Conservation (phyloP, 441 rosid species). For the Codiaeum variegatum region DNA sequence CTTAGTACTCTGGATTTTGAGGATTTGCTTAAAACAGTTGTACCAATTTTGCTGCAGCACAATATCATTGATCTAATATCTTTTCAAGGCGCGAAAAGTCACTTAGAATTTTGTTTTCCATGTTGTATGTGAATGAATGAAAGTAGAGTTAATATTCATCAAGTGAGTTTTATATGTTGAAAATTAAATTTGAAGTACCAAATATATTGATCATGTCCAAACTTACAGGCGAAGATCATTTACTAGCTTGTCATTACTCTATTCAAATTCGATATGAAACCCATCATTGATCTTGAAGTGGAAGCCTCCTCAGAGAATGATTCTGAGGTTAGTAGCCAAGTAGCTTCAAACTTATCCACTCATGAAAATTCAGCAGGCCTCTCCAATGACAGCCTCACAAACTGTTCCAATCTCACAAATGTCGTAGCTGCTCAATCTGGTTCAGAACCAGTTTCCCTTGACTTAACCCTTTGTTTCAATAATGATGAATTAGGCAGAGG, state of each 20-base stretch:
- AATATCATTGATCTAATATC: background rate
- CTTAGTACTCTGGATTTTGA: background rate
- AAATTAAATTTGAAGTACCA: background rate
- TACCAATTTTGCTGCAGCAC: too few species aligned
- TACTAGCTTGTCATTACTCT: conserved; percentile 1
- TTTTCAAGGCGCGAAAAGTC: background rate
- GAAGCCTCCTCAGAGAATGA: conserved; percentile 50
- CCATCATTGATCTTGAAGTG: conserved; percentile 47
- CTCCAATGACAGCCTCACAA: conserved; percentile 31
- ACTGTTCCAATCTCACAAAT: conserved; percentile 24
- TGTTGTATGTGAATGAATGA: background rate
- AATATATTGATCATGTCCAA: background rate
- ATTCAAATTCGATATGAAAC: conserved; percentile 38
- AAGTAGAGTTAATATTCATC: background rate
- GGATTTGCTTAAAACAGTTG: background rate
- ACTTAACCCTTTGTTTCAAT: conserved; percentile 45
- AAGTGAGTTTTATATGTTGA: background rate
- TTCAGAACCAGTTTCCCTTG: conserved; percentile 39
- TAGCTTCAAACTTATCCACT: conserved; percentile 57
- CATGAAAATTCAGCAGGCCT: conserved; percentile 33
- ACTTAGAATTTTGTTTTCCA: background rate
- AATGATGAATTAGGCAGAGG: conserved; percentile 24
- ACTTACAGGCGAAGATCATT: conserved; percentile 24
- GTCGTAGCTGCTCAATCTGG: conserved; percentile 22
- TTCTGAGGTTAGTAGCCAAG: conserved; percentile 56